A percentile compares a stretch with the other conserved stretches of the same genome.
phyloP scores from a whole-genome alignment of 208 protist species.

The Leishmania gerbilli region DNA sequence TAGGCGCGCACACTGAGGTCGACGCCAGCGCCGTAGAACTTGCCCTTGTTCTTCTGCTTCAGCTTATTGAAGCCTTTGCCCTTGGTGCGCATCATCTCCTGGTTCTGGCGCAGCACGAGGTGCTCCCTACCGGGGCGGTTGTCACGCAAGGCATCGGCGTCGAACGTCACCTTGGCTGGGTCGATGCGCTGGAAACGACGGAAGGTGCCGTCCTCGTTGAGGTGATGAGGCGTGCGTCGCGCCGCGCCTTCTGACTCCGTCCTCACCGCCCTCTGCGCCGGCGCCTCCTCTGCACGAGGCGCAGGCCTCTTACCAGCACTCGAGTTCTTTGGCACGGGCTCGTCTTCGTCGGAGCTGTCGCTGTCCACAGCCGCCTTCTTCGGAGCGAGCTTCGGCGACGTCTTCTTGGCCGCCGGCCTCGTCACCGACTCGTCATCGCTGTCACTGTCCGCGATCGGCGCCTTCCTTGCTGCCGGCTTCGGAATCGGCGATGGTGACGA shows the following conservation, averaged over 20 bases:
- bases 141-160: constrained; percentile 54
- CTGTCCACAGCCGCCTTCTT: constrained; percentile 34
- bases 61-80: constrained; percentile 90
- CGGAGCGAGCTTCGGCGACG: constrained; percentile 31
- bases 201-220: constrained; percentile 50
- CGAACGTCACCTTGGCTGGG: constrained; percentile 68
- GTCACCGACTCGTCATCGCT: constrained; percentile 58
- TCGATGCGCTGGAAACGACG: constrained; percentile 82
- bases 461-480: constrained; percentile 55
- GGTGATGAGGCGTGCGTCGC: constrained; percentile 29
- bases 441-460: constrained; percentile 47
- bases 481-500: constrained; percentile 30
- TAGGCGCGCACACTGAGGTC: constrained; percentile 75
- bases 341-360: constrained; percentile 45
- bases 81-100: constrained; percentile 88
- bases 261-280: constrained; percentile 24
- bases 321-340: constrained; percentile 45
- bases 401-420: constrained; percentile 41
- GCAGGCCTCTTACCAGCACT: constrained; percentile 15
- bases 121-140: constrained; percentile 73
- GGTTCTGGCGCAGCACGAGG: constrained; percentile 78
- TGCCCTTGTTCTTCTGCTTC: constrained; percentile 91
- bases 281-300: constrained; percentile 21
- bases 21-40: constrained; percentile 82
- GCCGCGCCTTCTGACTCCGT: constrained; percentile 7